Evolutionary conservation across 2,329 filamentous ascomycete species (phyloP).

Genomic region (Ophiosphaerella herpotricha): DNA sequence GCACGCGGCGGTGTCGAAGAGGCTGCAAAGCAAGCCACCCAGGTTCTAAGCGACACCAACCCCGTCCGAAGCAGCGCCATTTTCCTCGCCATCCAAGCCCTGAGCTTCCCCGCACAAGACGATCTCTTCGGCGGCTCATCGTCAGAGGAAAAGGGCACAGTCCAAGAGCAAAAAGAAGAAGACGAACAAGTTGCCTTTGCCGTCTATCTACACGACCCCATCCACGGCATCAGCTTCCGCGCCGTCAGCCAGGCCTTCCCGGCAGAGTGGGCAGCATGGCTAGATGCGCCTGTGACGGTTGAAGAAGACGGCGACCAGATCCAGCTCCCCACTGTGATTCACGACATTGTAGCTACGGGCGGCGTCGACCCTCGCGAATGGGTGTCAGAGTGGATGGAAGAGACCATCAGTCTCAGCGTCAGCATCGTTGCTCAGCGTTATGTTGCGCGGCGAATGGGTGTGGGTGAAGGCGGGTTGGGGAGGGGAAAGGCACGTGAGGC

Average conservation of each 20-base stretch:
- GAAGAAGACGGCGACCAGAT: slow-evolving; percentile 51
- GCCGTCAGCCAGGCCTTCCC: slow-evolving; percentile 83
- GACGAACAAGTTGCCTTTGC: slow-evolving; percentile 75
- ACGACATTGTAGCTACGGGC: slow-evolving; percentile 74
- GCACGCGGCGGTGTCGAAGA: slow-evolving; percentile 77
- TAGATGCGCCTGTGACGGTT: slow-evolving; percentile 64
- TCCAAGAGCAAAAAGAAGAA: slow-evolving; percentile 59
- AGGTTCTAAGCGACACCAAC: slow-evolving; percentile 80
- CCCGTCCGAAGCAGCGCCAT: slow-evolving; percentile 92
- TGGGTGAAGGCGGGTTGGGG: slow-evolving; percentile 75
- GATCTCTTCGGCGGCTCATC: slow-evolving; percentile 67
- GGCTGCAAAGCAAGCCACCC: slow-evolving; percentile 77
- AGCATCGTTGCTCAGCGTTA: slow-evolving; percentile 93
- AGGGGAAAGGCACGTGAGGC: slow-evolving; percentile 62
- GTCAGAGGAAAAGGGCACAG: slow-evolving; percentile 60
- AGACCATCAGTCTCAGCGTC: slow-evolving; percentile 75
- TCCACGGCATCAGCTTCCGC: slow-evolving; percentile 87
- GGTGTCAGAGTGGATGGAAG: slow-evolving; percentile 97
- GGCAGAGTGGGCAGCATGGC: slow-evolving; percentile 85
- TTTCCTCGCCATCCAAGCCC: slow-evolving; percentile 92
- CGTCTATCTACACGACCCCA: slow-evolving; percentile 81
- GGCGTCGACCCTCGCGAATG: slow-evolving; percentile 92
- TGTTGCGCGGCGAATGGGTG: slow-evolving; percentile 92
- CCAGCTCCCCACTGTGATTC: slow-evolving; percentile 79
- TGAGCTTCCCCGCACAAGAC: slow-evolving; percentile 67